Evolutionary conservation across 2,329 filamentous ascomycete species (phyloP).

Genomic region (Fusarium nematophilum): DNA sequence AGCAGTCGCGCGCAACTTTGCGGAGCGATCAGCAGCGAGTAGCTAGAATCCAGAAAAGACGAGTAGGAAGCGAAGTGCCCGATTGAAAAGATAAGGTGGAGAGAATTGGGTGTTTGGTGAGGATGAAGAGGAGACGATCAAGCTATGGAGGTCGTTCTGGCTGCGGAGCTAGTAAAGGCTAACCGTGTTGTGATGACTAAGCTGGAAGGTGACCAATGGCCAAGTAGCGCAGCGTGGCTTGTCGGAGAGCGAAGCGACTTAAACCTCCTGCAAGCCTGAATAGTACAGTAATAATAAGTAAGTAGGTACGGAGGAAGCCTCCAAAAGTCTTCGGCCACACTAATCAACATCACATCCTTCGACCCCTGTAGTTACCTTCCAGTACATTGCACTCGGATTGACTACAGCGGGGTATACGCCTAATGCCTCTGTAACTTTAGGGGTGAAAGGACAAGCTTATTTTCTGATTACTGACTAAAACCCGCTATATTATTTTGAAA

Average conservation of each 20-base stretch:
- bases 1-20: constrained; percentile 10
- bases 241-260: constrained; percentile 11
- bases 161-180: constrained; percentile 26
- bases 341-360: too few relatives aligned
- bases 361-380: too few relatives aligned
- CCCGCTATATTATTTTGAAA: too few relatives aligned
- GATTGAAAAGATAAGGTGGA: constrained; percentile 6
- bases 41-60: background rate
- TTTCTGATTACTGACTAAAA: too few relatives aligned
- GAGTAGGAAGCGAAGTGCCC: background rate
- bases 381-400: too few relatives aligned
- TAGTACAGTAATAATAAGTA: too few relatives aligned
- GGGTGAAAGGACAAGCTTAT: too few relatives aligned
- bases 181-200: constrained; percentile 38
- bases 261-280: background rate
- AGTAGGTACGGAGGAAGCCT: too few relatives aligned
- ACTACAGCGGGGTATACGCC: too few relatives aligned
- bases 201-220: constrained; percentile 18
- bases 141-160: constrained; percentile 34
- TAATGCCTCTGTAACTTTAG: too few relatives aligned
- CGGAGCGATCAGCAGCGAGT: background rate
- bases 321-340: too few relatives aligned
- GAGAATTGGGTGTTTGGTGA: constrained; percentile 19
- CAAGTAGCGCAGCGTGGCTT: too few relatives aligned
- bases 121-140: constrained; percentile 23